A percentile compares a stretch with the other conserved stretches of the same genome.
These are phyloP conservation scores for Pseudozyma tsukubaensis DNA, from an alignment of 1,284 basidiomycete genomes.

Conservation along the genomic window DNA sequence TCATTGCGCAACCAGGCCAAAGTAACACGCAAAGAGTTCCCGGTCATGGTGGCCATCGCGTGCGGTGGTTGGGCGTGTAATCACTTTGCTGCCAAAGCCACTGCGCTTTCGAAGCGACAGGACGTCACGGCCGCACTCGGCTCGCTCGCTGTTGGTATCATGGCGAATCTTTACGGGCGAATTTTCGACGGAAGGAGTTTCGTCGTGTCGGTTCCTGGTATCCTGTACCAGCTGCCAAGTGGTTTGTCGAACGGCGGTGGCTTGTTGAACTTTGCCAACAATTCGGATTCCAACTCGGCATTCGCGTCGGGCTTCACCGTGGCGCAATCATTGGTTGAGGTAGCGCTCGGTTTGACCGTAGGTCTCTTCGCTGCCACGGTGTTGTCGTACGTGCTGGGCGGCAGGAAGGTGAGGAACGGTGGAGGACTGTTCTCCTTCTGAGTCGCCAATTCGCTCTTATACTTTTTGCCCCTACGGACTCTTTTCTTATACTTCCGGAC, in stretches of 20 bases:
- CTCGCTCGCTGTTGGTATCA: conserved; percentile 82
- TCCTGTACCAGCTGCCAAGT: conserved; percentile 87
- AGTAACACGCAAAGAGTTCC: conserved; percentile 78
- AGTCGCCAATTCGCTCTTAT: background rate
- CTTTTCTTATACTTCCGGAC: background rate
- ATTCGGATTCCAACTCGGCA: conserved; percentile 25
- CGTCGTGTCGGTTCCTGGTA: conserved; percentile 75
- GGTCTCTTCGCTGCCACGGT: conserved; percentile 65
- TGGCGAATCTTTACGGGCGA: conserved; percentile 84
- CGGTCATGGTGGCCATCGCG: conserved; percentile 77
- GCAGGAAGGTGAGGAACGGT: conserved; percentile 55
- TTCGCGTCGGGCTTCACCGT: conserved; percentile 48
- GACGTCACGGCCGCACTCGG: conserved; percentile 72
- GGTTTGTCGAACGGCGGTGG: conserved; percentile 87
- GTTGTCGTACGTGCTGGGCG: conserved; percentile 60
- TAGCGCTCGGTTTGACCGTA: conserved; percentile 65
- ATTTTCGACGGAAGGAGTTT: conserved; percentile 83
- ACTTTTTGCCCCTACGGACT: background rate
- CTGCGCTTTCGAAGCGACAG: conserved; percentile 40
- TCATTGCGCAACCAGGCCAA: conserved; percentile 81
- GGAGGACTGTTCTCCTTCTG: conserved; percentile 64
- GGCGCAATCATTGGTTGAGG: conserved; percentile 59
- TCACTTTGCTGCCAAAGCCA: conserved; percentile 45
- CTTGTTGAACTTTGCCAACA: conserved; percentile 77
- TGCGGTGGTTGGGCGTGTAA: conserved; percentile 77